Evolutionary conservation across 2,329 filamentous ascomycete genomes (phyloP).

Genomic region (Metarhizium robertsii): DNA sequence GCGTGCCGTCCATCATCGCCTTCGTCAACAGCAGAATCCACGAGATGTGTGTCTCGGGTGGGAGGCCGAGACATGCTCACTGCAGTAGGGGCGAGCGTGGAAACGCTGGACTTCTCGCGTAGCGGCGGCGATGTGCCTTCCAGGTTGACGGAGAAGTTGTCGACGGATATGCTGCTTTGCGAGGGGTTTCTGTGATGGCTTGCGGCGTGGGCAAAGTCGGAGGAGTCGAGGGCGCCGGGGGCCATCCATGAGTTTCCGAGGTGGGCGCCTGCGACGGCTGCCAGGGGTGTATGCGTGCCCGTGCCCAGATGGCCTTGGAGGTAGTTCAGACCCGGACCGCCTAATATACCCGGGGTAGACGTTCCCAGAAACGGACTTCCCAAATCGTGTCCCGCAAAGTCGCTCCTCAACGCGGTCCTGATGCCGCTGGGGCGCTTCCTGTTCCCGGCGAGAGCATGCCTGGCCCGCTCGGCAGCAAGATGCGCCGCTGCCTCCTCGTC

Average conservation of each 20-base stretch:
- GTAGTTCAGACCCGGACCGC: slow-evolving; percentile 70
- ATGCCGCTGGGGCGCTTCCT: slow-evolving; percentile 15
- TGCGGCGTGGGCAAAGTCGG: slow-evolving; percentile 14
- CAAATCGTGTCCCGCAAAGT: slow-evolving; percentile 31
- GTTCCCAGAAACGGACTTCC: slow-evolving; percentile 49
- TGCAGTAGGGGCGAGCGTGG: slow-evolving; percentile 48
- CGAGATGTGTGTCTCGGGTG: slow-evolving; percentile 39
- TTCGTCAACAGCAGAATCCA: slow-evolving; percentile 27
- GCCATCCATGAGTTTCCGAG: slow-evolving; percentile 28
- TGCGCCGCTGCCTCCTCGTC: slow-evolving; percentile 28
- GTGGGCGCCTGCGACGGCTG: slow-evolving; percentile 64
- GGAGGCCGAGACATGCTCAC: slow-evolving; percentile 45
- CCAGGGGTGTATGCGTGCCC: slow-evolving; percentile 69
- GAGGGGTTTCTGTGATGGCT: slow-evolving; percentile 35
- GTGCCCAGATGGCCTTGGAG: slow-evolving; percentile 73
- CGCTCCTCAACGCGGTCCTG: slow-evolving; percentile 23
- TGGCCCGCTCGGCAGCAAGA: slow-evolving; percentile 7
- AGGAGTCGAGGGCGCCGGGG: slow-evolving; percentile 5
- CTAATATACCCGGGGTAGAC: slow-evolving; percentile 55
- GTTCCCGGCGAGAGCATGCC: slow-evolving; percentile 1
- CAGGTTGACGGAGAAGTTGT: slow-evolving; percentile 24
- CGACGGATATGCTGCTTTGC: slow-evolving; percentile 36
- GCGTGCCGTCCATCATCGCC: slow-evolving; percentile 7
- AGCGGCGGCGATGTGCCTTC: slow-evolving; percentile 30
- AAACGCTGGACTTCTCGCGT: slow-evolving; percentile 53